Percentiles rank a stretch among this genome's conserved stretches.
Conservation (phyloP, 2,329 filamentous ascomycete species). For the Fusarium nygamai region DNA sequence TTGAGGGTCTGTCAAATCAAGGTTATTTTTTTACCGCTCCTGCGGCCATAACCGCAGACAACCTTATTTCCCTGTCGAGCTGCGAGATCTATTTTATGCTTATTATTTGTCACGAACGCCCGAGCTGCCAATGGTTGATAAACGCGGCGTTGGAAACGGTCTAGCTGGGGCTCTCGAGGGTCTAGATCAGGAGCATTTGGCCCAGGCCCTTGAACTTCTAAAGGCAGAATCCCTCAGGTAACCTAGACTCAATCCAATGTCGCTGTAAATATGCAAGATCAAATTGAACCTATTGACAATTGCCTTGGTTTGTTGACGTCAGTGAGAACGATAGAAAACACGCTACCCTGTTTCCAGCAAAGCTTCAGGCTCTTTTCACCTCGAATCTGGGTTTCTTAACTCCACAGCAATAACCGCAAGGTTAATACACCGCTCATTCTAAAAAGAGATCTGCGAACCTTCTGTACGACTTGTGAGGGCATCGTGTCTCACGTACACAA, state of each 20-base stretch:
- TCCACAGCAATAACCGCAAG: not conserved
- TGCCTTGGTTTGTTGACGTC: constrained; percentile 12
- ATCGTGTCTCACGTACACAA: not conserved
- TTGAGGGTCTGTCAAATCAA: constrained; percentile 24
- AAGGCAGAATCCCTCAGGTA: not conserved
- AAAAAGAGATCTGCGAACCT: not conserved
- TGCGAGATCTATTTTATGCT: constrained; percentile 28
- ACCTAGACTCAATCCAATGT: not conserved
- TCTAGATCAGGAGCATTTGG: not conserved
- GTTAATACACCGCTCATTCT: constrained; percentile 4
- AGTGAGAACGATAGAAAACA: not conserved
- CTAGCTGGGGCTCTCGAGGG: not conserved
- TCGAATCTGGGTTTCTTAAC: not conserved
- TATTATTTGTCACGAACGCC: constrained; percentile 15
- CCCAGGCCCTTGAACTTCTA: not conserved
- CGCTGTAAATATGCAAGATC: not conserved
- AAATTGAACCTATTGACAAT: not conserved
- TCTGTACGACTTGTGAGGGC: not conserved
- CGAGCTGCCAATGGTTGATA: not conserved
- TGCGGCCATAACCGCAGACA: constrained; percentile 23
- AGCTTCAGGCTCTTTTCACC: not conserved
- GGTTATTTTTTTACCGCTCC: constrained; percentile 22
- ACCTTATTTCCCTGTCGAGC: constrained; percentile 15
- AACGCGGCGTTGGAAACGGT: not conserved
- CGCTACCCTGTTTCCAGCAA: constrained; percentile 11